Evolutionary conservation across 345 rosid genomes (phyloP).

Genomic region (Alliaria petiolata): DNA sequence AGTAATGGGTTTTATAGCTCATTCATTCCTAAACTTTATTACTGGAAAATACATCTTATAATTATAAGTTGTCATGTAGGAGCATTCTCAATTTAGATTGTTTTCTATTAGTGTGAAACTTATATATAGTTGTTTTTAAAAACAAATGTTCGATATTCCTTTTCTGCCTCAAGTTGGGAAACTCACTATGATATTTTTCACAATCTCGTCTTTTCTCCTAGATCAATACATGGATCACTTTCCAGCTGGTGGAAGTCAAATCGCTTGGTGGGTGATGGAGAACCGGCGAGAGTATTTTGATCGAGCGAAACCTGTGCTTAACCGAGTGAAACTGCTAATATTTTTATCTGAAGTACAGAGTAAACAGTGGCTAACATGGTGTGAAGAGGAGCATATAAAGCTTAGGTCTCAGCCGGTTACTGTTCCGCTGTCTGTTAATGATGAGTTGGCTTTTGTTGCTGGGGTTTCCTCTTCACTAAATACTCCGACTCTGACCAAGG

Average conservation of each 20-base stretch:
- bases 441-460: constrained; percentile 90
- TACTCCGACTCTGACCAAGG: constrained; percentile 53
- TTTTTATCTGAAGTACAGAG: constrained; percentile 84
- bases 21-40: background rate
- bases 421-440: constrained; percentile 86
- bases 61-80: background rate
- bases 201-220: constrained; percentile 34
- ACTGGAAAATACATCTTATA: background rate
- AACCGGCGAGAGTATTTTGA: constrained; percentile 90
- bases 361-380: constrained; percentile 89
- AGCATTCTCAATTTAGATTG: background rate
- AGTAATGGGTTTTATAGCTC: background rate
- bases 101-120: background rate
- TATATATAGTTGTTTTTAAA: background rate
- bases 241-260: constrained; percentile 95
- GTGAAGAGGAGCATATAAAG: constrained; percentile 72
- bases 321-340: constrained; percentile 76
- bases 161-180: background rate
- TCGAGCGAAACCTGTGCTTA: constrained; percentile 67
- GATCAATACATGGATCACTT: constrained; percentile 80
- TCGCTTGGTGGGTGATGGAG: constrained; percentile 99
- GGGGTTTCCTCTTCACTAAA: constrained; percentile 74
- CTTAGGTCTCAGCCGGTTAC: constrained; percentile 78
- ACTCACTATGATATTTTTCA: background rate
- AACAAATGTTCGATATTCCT: background rate